Conservation (phyloP, 1,139 yeast genomes). For the Debaryomyces sp. region DNA sequence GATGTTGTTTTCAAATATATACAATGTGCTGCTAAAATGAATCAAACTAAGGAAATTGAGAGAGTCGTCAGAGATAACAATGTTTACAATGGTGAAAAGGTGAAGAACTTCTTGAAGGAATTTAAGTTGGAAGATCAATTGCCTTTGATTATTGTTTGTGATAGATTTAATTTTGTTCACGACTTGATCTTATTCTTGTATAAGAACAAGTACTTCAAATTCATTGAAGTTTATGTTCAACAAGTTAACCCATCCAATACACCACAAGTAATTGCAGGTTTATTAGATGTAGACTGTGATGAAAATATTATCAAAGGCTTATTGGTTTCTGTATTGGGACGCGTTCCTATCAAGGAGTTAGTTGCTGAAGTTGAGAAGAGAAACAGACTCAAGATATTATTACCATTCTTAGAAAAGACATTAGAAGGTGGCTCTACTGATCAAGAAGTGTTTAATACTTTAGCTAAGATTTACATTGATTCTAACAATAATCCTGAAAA, state of each 20-base stretch:
- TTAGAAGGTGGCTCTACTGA: conserved; percentile 87
- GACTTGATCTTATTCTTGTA: conserved; percentile 90
- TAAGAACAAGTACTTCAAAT: conserved; percentile 93
- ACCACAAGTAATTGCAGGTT: conserved; percentile 95
- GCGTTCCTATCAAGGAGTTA: conserved; percentile 88
- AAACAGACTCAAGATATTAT: conserved; percentile 84
- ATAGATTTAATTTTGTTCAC: conserved; percentile 87
- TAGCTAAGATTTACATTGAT: conserved; percentile 97
- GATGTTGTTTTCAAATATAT: conserved; percentile 96
- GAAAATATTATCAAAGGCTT: conserved; percentile 82
- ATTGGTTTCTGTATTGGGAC: conserved; percentile 85
- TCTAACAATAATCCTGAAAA: conserved; percentile 97
- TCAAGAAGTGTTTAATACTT: conserved; percentile 88
- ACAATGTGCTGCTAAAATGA: conserved; percentile 88
- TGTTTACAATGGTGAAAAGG: conserved; percentile 95
- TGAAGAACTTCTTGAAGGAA: conserved; percentile 94
- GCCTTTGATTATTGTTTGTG: conserved; percentile 95
- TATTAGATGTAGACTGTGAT: conserved; percentile 96
- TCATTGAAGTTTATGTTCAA: conserved; percentile 96
- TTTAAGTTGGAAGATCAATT: conserved; percentile 92
- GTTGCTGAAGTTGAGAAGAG: conserved; percentile 96
- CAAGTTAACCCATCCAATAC: conserved; percentile 95
- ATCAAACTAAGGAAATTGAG: conserved; percentile 93
- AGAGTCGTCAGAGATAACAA: conserved; percentile 93
- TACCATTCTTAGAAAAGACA: conserved; percentile 92